phyloP scores from a whole-genome alignment of 805 yeast species.

The Brettanomyces naardenensis region DNA sequence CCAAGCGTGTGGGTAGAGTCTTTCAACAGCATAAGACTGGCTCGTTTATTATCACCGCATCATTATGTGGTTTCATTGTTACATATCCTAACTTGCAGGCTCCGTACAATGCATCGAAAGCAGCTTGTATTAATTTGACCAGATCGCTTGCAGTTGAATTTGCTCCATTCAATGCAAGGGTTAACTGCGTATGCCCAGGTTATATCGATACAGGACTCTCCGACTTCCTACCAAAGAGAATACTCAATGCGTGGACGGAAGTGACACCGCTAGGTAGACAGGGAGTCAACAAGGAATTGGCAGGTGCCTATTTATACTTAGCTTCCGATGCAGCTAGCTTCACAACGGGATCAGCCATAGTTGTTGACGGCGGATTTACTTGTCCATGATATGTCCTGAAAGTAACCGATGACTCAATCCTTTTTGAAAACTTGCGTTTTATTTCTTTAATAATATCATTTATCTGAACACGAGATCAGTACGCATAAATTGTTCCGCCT shows the following conservation, averaged over 20 bases:
- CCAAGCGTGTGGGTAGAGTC: conserved; percentile 40
- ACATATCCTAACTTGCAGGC: conserved; percentile 47
- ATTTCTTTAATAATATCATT: conserved; percentile 1
- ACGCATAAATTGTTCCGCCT: no score
- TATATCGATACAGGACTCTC: conserved; percentile 42
- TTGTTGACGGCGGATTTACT: no score
- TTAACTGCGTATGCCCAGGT: conserved; percentile 45
- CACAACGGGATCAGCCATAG: no score
- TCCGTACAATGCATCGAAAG: conserved; percentile 43
- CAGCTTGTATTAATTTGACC: conserved; percentile 41
- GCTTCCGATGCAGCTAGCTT: conserved; percentile 49
- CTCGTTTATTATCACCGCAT: conserved; percentile 44
- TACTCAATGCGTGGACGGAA: conserved; percentile 23
- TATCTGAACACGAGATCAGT: no score
- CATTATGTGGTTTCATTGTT: conserved; percentile 47
- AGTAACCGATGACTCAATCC: no score
- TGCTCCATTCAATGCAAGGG: conserved; percentile 43
- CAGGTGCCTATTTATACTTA: conserved; percentile 44
- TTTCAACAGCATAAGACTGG: conserved; percentile 42
- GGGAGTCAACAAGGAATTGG: conserved; percentile 41
- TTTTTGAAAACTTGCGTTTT: no score
- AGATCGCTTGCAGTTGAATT: conserved; percentile 42
- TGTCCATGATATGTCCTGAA: no score
- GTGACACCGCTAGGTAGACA: conserved; percentile 43
- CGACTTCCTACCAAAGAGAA: conserved; percentile 21